Evolutionary conservation across 2,329 filamentous ascomycete genomes (phyloP).

Genomic region (Colletotrichum graminicola): DNA sequence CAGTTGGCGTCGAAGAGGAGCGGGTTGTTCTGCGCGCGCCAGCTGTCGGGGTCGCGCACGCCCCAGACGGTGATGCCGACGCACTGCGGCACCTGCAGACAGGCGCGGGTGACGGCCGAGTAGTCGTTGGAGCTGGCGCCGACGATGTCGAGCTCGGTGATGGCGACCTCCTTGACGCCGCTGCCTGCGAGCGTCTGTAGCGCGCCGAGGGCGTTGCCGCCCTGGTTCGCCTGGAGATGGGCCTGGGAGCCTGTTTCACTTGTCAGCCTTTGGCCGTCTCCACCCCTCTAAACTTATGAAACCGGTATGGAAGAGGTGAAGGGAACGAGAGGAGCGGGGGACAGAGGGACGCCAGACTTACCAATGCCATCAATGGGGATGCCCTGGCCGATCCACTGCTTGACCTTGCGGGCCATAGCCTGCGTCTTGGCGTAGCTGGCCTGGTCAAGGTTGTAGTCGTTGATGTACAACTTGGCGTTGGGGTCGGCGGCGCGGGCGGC

Average conservation of each 20-base stretch:
- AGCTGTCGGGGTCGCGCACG: conserved; percentile 63
- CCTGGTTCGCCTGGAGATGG: conserved; percentile 63
- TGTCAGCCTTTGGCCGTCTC: not conserved
- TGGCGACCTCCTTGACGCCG: conserved; percentile 67
- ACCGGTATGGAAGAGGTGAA: not conserved
- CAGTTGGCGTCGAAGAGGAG: conserved; percentile 67
- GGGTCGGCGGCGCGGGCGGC: conserved; percentile 77
- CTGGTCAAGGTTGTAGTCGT: conserved; percentile 77
- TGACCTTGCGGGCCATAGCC: conserved; percentile 69
- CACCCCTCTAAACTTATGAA: not conserved
- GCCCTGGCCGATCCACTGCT: conserved; percentile 72
- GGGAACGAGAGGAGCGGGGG: too few species aligned
- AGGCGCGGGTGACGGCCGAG: conserved; percentile 68
- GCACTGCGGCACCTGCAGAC: conserved; percentile 69
- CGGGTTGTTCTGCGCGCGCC: conserved; percentile 62
- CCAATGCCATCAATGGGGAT: conserved; percentile 75
- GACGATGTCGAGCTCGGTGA: conserved; percentile 78
- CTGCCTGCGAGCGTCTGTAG: conserved; percentile 65
- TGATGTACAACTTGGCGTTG: conserved; percentile 78
- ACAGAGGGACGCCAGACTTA: conserved; percentile 12
- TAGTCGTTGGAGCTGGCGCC: conserved; percentile 69
- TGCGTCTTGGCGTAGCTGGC: conserved; percentile 69
- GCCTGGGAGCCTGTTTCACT: conserved; percentile 60
- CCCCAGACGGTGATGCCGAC: conserved; percentile 76
- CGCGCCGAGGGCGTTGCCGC: conserved; percentile 60